A percentile compares a stretch with the other conserved stretches of the same genome.
These are phyloP conservation scores for Coix lacrymajobi DNA, from an alignment of 176 grass and related monocot genomes.

Conservation along the genomic window DNA sequence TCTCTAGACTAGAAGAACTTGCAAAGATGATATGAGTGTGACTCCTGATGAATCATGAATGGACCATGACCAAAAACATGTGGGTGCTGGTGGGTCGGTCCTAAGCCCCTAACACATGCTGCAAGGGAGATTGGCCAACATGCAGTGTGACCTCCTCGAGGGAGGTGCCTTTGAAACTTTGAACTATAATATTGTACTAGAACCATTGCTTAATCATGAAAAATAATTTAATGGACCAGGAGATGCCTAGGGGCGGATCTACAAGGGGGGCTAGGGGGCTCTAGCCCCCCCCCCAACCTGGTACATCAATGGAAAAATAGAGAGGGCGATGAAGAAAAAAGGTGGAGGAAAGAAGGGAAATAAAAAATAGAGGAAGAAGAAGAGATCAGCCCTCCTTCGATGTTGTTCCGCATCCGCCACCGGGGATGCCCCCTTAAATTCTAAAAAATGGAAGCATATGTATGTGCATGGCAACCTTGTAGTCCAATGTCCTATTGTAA, in stretches of 20 bases:
- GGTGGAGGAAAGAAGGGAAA: too few relatives aligned
- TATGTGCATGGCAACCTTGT: neutral
- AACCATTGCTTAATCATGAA: neutral
- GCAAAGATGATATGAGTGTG: neutral
- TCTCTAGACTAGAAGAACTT: neutral
- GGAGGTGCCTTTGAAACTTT: neutral
- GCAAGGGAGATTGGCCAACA: neutral
- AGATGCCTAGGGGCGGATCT: too few relatives aligned
- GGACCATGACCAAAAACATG: neutral
- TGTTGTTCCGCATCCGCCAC: too few relatives aligned
- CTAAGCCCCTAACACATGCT: neutral
- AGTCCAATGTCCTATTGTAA: neutral
- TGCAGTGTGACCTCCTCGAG: neutral
- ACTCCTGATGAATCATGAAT: neutral
- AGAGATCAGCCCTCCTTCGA: too few relatives aligned
- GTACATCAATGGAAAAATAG: too few relatives aligned
- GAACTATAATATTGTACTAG: neutral
- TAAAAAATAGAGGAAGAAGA: too few relatives aligned
- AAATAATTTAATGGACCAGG: neutral
- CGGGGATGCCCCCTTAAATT: neutral
- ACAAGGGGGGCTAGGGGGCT: too few relatives aligned
- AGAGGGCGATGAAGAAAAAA: too few relatives aligned
- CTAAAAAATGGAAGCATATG: neutral
- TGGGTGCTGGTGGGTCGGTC: neutral
- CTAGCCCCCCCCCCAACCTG: too few relatives aligned